Base-by-base conservation (phyloP, 805 yeast genomes). In the Monosporozyma servazzii region DNA sequence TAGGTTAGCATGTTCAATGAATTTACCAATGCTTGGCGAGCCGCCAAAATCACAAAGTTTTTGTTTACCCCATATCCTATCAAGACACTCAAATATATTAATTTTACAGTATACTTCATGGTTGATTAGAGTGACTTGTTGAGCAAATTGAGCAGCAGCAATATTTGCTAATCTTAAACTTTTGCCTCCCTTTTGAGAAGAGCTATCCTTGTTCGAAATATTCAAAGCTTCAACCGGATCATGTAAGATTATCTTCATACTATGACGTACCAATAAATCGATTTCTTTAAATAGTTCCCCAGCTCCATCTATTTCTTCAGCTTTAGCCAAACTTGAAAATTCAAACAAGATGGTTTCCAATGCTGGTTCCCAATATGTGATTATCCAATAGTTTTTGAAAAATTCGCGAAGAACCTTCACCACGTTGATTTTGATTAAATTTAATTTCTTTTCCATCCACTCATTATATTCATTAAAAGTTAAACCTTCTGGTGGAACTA, bases 401-500 rank as follows among this genome's bases (percentile, higher is more conserved):
- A 89, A 74, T 13, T 79, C 68, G 57, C 78, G 80, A 78, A 89
- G 76, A 23, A 84, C 73, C 53, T 80, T 79, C 52, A 86, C 73
- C 8, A 86, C 85, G 51, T 87, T 74, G 20, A 76, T 58, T 50
- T 88, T 78, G 29, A 85, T 82, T 0, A 87, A 88, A 51, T 71
- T 73, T 53, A 82, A 79, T 60, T 86, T 87, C 60, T 77, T 78
- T 40, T 80, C 79, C 9, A 81, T 74, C 96, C 96, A 88, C 7
- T 75, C 68, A 43, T 80, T 79, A 65, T 85, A 87, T 60, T 88
- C 95, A 54, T 85, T 93, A 60, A 81, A 86, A 53, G 86, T 79
- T 53, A 91, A 69, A 0, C 95, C 96, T 59, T 87, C 96, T 0
- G 96, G 96, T 20, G 96, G 93, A 55, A 78, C 79, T 15, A 79